These are phyloP conservation scores for Thraustochytrium sp. DNA, from an alignment of 352 stramenopile genomes.

Conservation along the genomic window DNA sequence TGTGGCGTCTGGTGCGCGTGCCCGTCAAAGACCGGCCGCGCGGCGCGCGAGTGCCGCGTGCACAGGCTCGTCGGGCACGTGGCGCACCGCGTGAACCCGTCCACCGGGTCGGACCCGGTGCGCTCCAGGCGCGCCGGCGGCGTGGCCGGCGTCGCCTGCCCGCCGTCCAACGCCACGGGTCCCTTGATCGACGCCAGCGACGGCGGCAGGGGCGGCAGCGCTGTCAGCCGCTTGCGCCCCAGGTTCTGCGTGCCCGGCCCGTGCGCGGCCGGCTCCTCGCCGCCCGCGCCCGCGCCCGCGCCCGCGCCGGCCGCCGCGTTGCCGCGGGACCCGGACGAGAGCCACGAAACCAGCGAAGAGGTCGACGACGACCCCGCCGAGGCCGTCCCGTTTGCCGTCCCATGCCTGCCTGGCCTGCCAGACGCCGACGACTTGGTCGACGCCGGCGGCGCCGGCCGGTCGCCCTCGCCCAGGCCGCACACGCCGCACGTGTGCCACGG, in stretches of 20 bases:
- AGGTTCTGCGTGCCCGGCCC: neutral
- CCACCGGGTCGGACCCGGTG: neutral
- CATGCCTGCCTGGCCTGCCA: no score
- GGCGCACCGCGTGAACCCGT: slow-evolving; percentile 8
- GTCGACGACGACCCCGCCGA: no score
- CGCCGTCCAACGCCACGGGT: neutral
- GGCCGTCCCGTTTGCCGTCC: no score
- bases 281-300: neutral
- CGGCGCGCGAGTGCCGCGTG: neutral
- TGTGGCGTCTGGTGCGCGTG: neutral
- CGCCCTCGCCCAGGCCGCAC: neutral
- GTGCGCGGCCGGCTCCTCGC: neutral
- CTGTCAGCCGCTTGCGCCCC: neutral
- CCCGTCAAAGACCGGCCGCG: slow-evolving; percentile 13
- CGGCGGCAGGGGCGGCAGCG: neutral
- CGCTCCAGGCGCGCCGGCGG: neutral
- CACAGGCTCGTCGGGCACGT: slow-evolving; percentile 22
- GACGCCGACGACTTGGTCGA: no score
- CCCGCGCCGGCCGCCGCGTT: no score
- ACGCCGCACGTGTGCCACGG: slow-evolving; percentile 26
- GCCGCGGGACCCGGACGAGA: no score
- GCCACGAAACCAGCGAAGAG: no score
- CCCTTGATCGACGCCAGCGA: neutral
- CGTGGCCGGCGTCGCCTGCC: neutral
- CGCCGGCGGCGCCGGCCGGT: neutral